These are phyloP conservation scores for Gaultheria prostrata DNA, from an alignment of 148 eudicot species.

Conservation along the genomic window DNA sequence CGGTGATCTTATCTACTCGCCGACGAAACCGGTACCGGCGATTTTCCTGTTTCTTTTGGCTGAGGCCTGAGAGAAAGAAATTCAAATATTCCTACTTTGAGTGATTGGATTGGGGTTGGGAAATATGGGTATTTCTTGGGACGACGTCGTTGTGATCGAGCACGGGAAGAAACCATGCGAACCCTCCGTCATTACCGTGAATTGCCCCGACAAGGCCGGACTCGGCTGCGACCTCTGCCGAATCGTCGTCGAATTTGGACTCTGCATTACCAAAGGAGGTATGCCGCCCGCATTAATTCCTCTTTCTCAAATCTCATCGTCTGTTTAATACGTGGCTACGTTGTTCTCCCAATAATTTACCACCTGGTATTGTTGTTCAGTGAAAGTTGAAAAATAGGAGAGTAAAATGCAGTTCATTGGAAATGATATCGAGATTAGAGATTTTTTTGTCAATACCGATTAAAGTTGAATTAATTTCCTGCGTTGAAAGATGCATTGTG, in stretches of 20 bases:
- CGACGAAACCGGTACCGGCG: neutral
- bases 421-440: neutral
- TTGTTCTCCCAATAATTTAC: neutral
- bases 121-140: slow-evolving; percentile 51
- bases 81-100: no score
- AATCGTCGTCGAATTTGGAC: slow-evolving; percentile 73
- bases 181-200: slow-evolving; percentile 59
- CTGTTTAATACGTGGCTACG: no score
- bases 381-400: neutral
- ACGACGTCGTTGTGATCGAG: slow-evolving; percentile 65
- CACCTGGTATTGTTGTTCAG: neutral
- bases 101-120: neutral
- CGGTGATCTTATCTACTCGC: neutral
- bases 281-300: neutral
- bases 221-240: slow-evolving; percentile 74
- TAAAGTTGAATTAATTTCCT: neutral
- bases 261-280: slow-evolving; percentile 70
- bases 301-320: no score
- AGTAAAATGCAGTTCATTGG: neutral
- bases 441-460: no score
- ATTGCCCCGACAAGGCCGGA: slow-evolving; percentile 77
- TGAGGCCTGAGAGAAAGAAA: neutral
- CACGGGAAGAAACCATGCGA: slow-evolving; percentile 47
- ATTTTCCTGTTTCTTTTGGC: neutral
- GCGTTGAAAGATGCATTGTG: neutral